A percentile compares a stretch with the other conserved stretches of the same genome.
Conservation (phyloP, 2,329 filamentous ascomycete species). For the Microdochium nivale region DNA sequence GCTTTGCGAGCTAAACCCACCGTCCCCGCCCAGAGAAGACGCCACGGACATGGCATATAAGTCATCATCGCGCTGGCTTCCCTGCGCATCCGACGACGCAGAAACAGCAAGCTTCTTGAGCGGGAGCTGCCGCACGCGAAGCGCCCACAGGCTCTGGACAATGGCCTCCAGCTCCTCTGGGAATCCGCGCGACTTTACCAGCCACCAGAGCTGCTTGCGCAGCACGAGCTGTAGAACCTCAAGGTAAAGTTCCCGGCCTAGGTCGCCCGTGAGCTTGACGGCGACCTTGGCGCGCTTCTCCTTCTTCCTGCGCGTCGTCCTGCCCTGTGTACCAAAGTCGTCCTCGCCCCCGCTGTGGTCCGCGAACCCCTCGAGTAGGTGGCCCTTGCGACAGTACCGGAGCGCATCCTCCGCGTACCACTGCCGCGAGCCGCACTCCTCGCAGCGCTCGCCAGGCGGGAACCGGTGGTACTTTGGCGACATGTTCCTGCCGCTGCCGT, state of each 20-base stretch:
- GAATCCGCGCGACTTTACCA: constrained; percentile 59
- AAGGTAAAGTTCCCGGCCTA: constrained; percentile 70
- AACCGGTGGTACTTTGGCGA: constrained; percentile 39
- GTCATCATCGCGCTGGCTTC: constrained; percentile 10
- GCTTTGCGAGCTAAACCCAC: constrained; percentile 49
- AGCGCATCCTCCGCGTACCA: constrained; percentile 70
- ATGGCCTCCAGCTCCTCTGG: constrained; percentile 68
- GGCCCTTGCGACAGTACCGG: constrained; percentile 72
- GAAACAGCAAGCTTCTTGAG: constrained; percentile 35
- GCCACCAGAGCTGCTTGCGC: constrained; percentile 69
- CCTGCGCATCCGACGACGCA: constrained; percentile 13
- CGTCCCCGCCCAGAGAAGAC: constrained; percentile 11
- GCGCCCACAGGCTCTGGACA: constrained; percentile 76
- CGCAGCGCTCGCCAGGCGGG: constrained; percentile 43
- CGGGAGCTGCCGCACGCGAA: constrained; percentile 52
- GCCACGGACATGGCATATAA: constrained; percentile 4
- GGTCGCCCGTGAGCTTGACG: constrained; percentile 52
- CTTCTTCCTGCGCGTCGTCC: constrained; percentile 46
- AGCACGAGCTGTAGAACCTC: constrained; percentile 79
- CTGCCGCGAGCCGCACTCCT: constrained; percentile 60
- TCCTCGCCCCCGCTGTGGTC: constrained; percentile 53
- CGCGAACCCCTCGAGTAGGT: constrained; percentile 63
- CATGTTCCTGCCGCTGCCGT: constrained; percentile 18
- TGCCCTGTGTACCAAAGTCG: constrained; percentile 54
- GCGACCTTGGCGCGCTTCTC: constrained; percentile 44